Conservation (phyloP, 2,329 filamentous ascomycete genomes). For the Fonsecaea multimorphosa region DNA sequence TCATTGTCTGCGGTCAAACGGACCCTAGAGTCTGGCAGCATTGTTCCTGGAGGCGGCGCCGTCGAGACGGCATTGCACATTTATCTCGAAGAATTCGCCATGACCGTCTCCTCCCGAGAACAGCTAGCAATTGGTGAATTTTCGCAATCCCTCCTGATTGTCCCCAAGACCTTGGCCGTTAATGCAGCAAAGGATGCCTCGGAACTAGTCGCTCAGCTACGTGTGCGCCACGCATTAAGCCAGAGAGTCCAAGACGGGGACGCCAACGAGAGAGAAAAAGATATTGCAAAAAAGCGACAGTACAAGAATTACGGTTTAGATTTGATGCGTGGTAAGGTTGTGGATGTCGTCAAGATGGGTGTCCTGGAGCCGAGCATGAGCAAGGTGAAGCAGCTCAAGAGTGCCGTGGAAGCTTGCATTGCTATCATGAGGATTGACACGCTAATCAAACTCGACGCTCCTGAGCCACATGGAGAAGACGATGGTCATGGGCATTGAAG, state of each 20-base stretch:
- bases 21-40: conserved; percentile 93
- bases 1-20: conserved; percentile 96
- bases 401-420: conserved; percentile 96
- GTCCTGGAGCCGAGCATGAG: conserved; percentile 97
- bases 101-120: conserved; percentile 93
- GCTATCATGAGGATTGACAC: conserved; percentile 99
- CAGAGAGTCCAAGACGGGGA: conserved; percentile 90
- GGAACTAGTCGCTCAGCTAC: conserved; percentile 92
- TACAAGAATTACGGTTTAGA: conserved; percentile 99
- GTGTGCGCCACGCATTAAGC: conserved; percentile 89
- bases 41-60: conserved; percentile 93
- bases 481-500: conserved; percentile 67
- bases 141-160: conserved; percentile 88
- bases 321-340: conserved; percentile 83
- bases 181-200: conserved; percentile 97
- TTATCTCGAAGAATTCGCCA: conserved; percentile 97
- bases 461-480: conserved; percentile 72
- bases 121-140: conserved; percentile 98
- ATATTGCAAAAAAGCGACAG: conserved; percentile 88
- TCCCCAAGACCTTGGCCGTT: conserved; percentile 94
- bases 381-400: conserved; percentile 98
- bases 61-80: conserved; percentile 99
- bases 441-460: conserved; percentile 89
- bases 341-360: conserved; percentile 91
- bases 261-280: conserved; percentile 78